Evolutionary conservation across 805 yeast genomes (phyloP), one percentile per base, ranked within the genome.

Genomic region (Hanseniaspora guilliermondii): DNA sequence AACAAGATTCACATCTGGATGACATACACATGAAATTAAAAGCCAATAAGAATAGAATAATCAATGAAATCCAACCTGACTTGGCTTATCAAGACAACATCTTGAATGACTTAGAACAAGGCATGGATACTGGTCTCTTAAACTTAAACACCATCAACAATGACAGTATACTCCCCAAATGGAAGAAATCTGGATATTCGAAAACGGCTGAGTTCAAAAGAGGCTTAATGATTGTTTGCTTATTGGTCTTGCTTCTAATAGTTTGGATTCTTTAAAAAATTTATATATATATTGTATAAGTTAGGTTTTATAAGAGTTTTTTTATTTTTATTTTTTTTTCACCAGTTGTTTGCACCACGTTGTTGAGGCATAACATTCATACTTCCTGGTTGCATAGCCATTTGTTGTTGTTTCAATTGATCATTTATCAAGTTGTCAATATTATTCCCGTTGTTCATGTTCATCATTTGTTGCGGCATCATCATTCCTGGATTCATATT

Each of bases 391-490:
- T 52, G 49, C 48, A 52, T 52, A 16, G 55, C 55, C 42, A 52
- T 52, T 38, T 52, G 55, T 25, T 52, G 55, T 19, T 52, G 55
- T 44, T 52, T 52, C 9, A 52, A 27, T 30, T 52, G 55, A 44
- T 52, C 46, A 22, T 21, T 52, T 19, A 52, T 17, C 24, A 52
- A 37, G n/a, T 39, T 52, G 9, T 44, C 55, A 24, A 52, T 52
- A 16, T 36, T 52, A 39, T 49, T 49, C 14, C 39, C 47, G 30
- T 21, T 44, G 27, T 44, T 44, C 49, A 52, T 44, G 32, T 24
- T 35, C 49, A 42, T 52, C 45, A 52, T 52, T 53, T 58, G 58
- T 30, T 44, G 55, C 5, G 52, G 58, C 55, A 17, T 47, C 36
- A 53, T 53, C 54, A 41, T 49, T 44, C 40, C 57, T 47, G 48